Evolutionary conservation across 2,329 filamentous ascomycete genomes (phyloP).

Genomic region (Stachybotrys chartarum): DNA sequence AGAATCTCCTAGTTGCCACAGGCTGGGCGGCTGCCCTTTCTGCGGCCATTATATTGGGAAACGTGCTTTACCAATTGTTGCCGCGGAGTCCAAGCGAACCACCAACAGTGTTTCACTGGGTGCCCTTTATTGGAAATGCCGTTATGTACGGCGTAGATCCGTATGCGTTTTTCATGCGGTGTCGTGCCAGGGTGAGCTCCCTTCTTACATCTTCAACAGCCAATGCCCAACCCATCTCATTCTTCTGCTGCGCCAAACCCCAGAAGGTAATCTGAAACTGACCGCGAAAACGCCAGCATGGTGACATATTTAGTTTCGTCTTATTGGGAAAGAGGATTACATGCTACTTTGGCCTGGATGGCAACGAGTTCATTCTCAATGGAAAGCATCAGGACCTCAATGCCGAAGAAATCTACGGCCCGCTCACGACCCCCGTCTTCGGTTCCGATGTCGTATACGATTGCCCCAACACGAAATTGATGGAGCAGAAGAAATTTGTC

Average conservation of each 20-base stretch:
- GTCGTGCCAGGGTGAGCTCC: constrained; percentile 53
- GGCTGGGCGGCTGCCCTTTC: not conserved
- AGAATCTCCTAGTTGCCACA: not conserved
- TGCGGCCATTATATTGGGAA: constrained; percentile 3
- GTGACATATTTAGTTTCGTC: constrained; percentile 47
- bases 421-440: constrained; percentile 52
- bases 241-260: too few relatives aligned
- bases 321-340: constrained; percentile 45
- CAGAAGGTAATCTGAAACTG: too few relatives aligned
- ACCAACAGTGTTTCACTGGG: constrained; percentile 52
- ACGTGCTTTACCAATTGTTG: constrained; percentile 12
- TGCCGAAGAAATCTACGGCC: constrained; percentile 47
- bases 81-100: constrained; percentile 34
- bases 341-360: constrained; percentile 39
- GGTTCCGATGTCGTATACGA: constrained; percentile 77
- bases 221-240: not conserved
- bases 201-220: not conserved
- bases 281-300: constrained; percentile 26
- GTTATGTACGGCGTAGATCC: constrained; percentile 67
- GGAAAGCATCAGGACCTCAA: constrained; percentile 45
- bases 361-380: constrained; percentile 51
- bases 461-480: constrained; percentile 75
- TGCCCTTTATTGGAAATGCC: constrained; percentile 62
- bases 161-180: constrained; percentile 57
- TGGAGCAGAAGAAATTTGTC: constrained; percentile 85